These are phyloP conservation scores for Entomortierella chlamydospora DNA, from an alignment of 192 early-diverging fungal species.

Conservation along the genomic window DNA sequence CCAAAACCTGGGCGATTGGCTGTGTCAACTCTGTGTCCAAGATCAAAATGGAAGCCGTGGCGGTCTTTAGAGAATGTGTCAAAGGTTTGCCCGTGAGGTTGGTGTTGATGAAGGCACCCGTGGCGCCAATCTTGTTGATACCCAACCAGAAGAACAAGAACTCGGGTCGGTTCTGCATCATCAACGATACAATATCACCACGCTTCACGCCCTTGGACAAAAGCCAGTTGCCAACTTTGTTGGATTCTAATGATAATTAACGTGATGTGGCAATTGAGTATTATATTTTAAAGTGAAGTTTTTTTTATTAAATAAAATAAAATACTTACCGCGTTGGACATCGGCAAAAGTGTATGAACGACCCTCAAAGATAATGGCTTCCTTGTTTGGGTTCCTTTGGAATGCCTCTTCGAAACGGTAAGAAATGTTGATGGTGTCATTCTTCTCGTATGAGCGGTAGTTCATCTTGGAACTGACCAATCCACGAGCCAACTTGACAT, in stretches of 20 bases:
- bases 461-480: slow-evolving; percentile 37
- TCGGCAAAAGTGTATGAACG: slow-evolving; percentile 61
- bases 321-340: slow-evolving; percentile 57
- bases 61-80: slow-evolving; percentile 56
- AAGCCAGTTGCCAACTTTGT: slow-evolving; percentile 47
- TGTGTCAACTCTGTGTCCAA: slow-evolving; percentile 48
- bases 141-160: slow-evolving; percentile 70
- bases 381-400: slow-evolving; percentile 52
- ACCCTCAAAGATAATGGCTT: slow-evolving; percentile 63
- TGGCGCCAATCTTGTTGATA: slow-evolving; percentile 69
- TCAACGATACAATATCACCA: slow-evolving; percentile 66
- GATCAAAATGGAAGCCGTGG: slow-evolving; percentile 48
- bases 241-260: slow-evolving; percentile 29
- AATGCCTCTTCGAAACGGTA: slow-evolving; percentile 60
- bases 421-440: slow-evolving; percentile 58
- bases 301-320: too few species aligned
- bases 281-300: too few species aligned
- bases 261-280: background rate
- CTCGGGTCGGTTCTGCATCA: slow-evolving; percentile 71
- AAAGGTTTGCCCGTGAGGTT: slow-evolving; percentile 62
- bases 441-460: slow-evolving; percentile 53
- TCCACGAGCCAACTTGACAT: slow-evolving; percentile 51
- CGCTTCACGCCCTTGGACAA: slow-evolving; percentile 51
- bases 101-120: slow-evolving; percentile 71
- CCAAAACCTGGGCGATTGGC: slow-evolving; percentile 22